Evolutionary conservation across 2,329 filamentous ascomycete species (phyloP).

Genomic region (Mollisia scopiformis): DNA sequence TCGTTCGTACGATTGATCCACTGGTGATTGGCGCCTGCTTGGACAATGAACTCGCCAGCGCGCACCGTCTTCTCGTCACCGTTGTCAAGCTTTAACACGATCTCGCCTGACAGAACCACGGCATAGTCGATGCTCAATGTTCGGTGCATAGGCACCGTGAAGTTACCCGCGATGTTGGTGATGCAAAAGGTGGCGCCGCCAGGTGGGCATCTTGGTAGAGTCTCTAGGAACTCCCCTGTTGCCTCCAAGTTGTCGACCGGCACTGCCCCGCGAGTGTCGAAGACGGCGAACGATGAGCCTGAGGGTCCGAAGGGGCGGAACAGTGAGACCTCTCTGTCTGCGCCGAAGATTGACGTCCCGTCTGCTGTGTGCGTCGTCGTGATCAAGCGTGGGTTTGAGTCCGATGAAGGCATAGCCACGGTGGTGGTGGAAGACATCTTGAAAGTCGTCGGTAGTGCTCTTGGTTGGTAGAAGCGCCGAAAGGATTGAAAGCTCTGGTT

Average conservation of each 20-base stretch:
- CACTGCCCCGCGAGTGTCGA: slow-evolving; percentile 36
- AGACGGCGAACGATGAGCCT: slow-evolving; percentile 35
- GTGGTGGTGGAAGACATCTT: neutral
- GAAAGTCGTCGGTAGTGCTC: neutral
- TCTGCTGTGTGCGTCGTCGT: slow-evolving; percentile 35
- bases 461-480: neutral
- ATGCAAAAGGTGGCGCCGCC: slow-evolving; percentile 40
- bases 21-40: slow-evolving; percentile 47
- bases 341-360: slow-evolving; percentile 38
- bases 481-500: neutral
- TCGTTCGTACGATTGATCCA: slow-evolving; percentile 45
- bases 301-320: slow-evolving; percentile 39
- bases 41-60: slow-evolving; percentile 44
- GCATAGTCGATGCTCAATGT: slow-evolving; percentile 46
- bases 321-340: slow-evolving; percentile 31
- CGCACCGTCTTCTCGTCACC: slow-evolving; percentile 43
- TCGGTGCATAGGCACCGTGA: slow-evolving; percentile 43
- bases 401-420: neutral
- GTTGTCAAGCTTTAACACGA: slow-evolving; percentile 42
- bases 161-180: slow-evolving; percentile 13
- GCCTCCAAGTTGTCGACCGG: slow-evolving; percentile 36
- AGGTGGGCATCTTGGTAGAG: slow-evolving; percentile 39
- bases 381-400: slow-evolving; percentile 32
- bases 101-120: slow-evolving; percentile 43
- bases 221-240: neutral